Evolutionary conservation across 495 filamentous ascomycete species (phyloP).

Genomic region (Daldinia grandis): DNA sequence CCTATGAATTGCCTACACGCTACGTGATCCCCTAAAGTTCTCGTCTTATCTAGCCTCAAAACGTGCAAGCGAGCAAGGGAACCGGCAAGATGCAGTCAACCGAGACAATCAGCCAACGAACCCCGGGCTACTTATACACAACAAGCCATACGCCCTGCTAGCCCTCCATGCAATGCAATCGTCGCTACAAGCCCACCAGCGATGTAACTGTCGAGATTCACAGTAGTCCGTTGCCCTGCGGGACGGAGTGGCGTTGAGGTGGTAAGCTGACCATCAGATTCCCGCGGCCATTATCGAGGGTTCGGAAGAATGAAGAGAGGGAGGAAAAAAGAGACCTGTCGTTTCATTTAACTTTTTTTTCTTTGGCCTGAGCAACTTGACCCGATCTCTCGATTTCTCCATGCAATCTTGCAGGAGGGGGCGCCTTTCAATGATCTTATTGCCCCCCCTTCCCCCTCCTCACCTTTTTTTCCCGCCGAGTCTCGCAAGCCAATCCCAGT

Average conservation of each 20-base stretch:
- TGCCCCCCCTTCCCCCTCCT: background rate
- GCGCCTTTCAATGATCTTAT: slow-evolving; percentile 27
- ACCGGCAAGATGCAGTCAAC: slow-evolving; percentile 38
- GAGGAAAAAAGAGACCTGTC: slow-evolving; percentile 35
- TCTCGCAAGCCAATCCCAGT: slow-evolving; percentile 35
- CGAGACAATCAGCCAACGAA: slow-evolving; percentile 36
- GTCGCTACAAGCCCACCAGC: slow-evolving; percentile 8
- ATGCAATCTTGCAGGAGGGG: slow-evolving; percentile 43
- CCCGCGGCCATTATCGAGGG: slow-evolving; percentile 4
- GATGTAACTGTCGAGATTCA: slow-evolving; percentile 4
- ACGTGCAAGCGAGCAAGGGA: slow-evolving; percentile 20
- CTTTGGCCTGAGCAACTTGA: slow-evolving; percentile 42
- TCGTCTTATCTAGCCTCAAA: slow-evolving; percentile 9
- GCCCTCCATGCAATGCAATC: slow-evolving; percentile 1
- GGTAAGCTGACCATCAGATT: slow-evolving; percentile 14
- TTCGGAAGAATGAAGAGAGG: background rate
- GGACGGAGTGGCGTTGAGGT: slow-evolving; percentile 8
- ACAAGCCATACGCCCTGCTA: slow-evolving; percentile 9
- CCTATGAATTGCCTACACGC: slow-evolving; percentile 17
- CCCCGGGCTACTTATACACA: slow-evolving; percentile 11
- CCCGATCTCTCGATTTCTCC: slow-evolving; percentile 42
- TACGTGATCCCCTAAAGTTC: slow-evolving; percentile 9
- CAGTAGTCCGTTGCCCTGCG: background rate
- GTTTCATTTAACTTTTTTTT: slow-evolving; percentile 45
- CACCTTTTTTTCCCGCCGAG: slow-evolving; percentile 32